Base-by-base conservation (phyloP, 2,329 filamentous ascomycete genomes). In the Alternaria triticimaculans region DNA sequence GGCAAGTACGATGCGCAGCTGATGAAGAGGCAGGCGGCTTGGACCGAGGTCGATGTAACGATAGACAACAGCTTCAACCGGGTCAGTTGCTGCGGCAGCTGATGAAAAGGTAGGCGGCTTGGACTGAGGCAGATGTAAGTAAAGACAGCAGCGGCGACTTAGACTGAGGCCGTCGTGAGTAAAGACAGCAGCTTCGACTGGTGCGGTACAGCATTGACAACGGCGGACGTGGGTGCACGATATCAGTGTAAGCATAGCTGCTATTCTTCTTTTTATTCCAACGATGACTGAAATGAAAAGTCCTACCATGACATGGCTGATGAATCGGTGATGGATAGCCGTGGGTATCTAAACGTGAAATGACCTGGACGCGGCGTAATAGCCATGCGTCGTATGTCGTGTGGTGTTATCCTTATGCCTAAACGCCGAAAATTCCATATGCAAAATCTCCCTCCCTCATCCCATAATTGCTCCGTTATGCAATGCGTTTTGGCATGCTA, bases 311-410 rank as follows among this genome's bases (percentile, higher is more conserved):
- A 53, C 21, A 23, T 60, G 57, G 57, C 61, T 56, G 57, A 58
- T 50, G 25, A 23, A 18, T 58, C 56, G 23, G 33, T 23, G 26
- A 43, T 37, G 56, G 37, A 62, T 49, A 64, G 58, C 55, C 41
- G 55, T 58, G 74, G 73, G 73, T 77, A 77, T 76, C 70, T 73
- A 59, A 60, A 64, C 63, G 66, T 59, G 66, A 60, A 65, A 65
- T 60, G 65, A 65, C 63, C 64, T 65, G 48, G 54, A 68, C 55
- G 59, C 56, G 37, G 37, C 53, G 65, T 65, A 58, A 46, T 66
- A 70, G 66, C 55, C 64, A 53, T 58, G 30, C 33, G 23, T 51
- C 45, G 28, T 50, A 18, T 28, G 45, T 44, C 33, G 46, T 58
- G 33, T 51, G 33, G 11, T 43, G 56, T 58, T 25, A 7, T 20